Base-by-base conservation (phyloP, 2,329 filamentous ascomycete genomes). In the Venturia carpophila region DNA sequence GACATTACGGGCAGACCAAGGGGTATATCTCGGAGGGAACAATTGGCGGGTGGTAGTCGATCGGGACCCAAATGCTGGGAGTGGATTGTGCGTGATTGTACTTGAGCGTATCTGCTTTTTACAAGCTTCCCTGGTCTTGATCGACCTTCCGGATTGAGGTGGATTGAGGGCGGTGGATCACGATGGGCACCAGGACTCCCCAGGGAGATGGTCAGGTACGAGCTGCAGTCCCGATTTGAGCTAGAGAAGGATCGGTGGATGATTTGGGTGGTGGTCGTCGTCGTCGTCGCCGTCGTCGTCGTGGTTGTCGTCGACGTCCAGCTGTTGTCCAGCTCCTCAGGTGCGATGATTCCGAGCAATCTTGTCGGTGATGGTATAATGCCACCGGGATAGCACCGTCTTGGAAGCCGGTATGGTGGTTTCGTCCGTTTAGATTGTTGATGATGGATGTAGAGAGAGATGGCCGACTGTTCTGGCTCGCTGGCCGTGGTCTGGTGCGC, bases 1-100 rank as follows among this genome's bases (percentile, higher is more conserved):
- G 66, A 49, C 61, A 67, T 64, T 37, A 47, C 27, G 43, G 39
- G 60, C 39, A 49, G 45, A 42, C 4, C 60, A 58, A 64, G 41
- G 39, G 49, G 41, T 17, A 21, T 21, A 24, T 5, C 2, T 34
- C 13, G 10, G 42, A 63, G 60, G 66, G 60, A 37, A 30, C 17
- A 21, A 37, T 63, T 24, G 56, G 39, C 39, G 64, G 66, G 62
- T 42, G 65, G 65, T 65, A 55, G 62, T 42, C 52, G 63, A 58
- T 58, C 42, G 60, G 65, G 30, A 55, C 47, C 56, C 37, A 41
- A 27, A 58, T 64, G 21, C 47, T 64, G 43, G 52, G 30, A 37
- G 21, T 19, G 24, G 62, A 55, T 43, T 37, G 52, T 37, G 52
- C 15, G 52, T 34, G 49, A 55, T 34, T 34, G 19, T 5, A 21